Conservation (phyloP, 345 rosid genomes). For the Eucalyptus sp. region DNA sequence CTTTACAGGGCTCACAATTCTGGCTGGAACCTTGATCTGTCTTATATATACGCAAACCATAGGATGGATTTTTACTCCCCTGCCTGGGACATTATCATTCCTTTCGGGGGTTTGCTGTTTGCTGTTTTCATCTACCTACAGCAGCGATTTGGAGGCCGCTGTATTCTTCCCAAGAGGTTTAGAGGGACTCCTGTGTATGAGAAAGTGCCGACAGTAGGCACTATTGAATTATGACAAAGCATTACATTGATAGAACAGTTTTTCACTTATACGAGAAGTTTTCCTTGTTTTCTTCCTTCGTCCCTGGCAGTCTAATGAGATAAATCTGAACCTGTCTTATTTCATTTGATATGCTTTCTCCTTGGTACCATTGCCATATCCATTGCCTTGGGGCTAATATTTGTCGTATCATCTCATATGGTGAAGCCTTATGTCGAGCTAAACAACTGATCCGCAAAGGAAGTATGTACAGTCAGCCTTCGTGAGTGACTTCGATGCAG, state of each 20-base stretch:
- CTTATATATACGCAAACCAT: conserved; percentile 75
- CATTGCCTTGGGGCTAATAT: background rate
- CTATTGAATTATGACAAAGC: conserved; percentile 10
- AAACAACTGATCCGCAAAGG: background rate
- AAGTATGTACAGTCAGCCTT: background rate
- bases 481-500: background rate
- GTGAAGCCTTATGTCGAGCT: background rate
- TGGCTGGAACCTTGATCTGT: conserved; percentile 35
- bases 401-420: background rate
- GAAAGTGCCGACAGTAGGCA: conserved; percentile 32
- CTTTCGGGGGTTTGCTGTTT: conserved; percentile 41
- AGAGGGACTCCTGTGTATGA: conserved; percentile 34
- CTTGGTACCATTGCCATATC: background rate
- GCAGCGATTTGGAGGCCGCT: conserved; percentile 60
- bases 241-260: background rate
- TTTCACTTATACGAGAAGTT: background rate
- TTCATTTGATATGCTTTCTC: background rate
- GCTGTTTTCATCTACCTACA: conserved; percentile 51
- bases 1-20: conserved; percentile 61
- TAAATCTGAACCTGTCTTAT: background rate
- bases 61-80: conserved; percentile 68
- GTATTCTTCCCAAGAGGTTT: conserved; percentile 50
- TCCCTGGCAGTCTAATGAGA: background rate
- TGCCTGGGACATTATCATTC: conserved; percentile 72
- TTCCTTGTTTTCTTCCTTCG: background rate